Conservation (phyloP, 148 eudicot species). For the Silene latifolia region DNA sequence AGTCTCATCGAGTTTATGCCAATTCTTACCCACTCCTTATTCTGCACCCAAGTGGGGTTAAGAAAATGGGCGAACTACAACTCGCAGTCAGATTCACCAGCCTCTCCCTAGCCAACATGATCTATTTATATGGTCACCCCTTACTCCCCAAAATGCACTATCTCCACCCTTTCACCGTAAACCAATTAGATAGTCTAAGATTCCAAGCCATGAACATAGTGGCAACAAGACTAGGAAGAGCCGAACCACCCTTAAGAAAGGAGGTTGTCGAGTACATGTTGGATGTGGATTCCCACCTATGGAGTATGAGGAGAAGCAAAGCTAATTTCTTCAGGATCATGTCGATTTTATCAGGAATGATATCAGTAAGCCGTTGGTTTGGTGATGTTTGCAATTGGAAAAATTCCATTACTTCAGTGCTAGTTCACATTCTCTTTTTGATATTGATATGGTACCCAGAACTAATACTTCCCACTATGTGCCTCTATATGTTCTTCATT, state of each 20-base stretch:
- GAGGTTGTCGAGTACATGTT: slow-evolving; percentile 69
- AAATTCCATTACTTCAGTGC: slow-evolving; percentile 45
- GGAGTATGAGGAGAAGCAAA: slow-evolving; percentile 73
- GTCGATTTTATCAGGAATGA: slow-evolving; percentile 41
- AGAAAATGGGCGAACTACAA: slow-evolving; percentile 68
- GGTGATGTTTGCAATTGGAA: slow-evolving; percentile 54
- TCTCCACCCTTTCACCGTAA: slow-evolving; percentile 55
- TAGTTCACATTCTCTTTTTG: slow-evolving; percentile 52
- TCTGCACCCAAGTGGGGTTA: slow-evolving; percentile 57
- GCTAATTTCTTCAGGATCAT: slow-evolving; percentile 63
- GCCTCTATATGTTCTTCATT: slow-evolving; percentile 58
- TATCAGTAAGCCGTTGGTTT: slow-evolving; percentile 51
- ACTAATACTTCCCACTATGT: slow-evolving; percentile 47
- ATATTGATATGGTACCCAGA: slow-evolving; percentile 57
- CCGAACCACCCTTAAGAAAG: slow-evolving; percentile 59
- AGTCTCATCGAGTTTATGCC: slow-evolving; percentile 58
- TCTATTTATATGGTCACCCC: slow-evolving; percentile 58
- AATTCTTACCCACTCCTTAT: slow-evolving; percentile 69
- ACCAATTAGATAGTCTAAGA: slow-evolving; percentile 52
- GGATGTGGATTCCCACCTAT: slow-evolving; percentile 61
- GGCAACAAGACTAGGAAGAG: slow-evolving; percentile 47
- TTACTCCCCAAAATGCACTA: slow-evolving; percentile 73
- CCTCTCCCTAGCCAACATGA: slow-evolving; percentile 55
- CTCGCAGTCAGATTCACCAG: slow-evolving; percentile 69
- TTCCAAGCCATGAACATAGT: slow-evolving; percentile 61